These are phyloP conservation scores for Stemphylium vesicarium DNA, from an alignment of 2,329 filamentous ascomycete genomes.

Conservation along the genomic window DNA sequence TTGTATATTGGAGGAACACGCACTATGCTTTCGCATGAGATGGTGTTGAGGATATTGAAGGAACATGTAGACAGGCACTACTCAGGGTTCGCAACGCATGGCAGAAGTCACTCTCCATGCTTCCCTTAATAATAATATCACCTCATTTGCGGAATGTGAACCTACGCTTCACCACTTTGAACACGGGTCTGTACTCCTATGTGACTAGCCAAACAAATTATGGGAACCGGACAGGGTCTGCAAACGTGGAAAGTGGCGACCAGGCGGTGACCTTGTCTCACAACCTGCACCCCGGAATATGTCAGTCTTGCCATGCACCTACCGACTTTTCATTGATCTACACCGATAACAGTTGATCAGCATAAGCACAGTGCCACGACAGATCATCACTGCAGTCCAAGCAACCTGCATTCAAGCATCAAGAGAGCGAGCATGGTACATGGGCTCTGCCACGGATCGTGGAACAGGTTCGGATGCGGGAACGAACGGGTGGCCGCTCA, in stretches of 20 bases:
- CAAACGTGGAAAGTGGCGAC: slow-evolving; percentile 3
- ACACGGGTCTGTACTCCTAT: not conserved
- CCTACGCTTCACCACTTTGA: not conserved
- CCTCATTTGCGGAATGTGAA: slow-evolving; percentile 14
- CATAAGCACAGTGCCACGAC: slow-evolving; percentile 1
- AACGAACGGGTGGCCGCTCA: slow-evolving; percentile 12
- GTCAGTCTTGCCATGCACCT: not conserved
- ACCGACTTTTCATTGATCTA: slow-evolving; percentile 5
- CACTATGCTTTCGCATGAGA: slow-evolving; percentile 16
- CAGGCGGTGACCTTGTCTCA: slow-evolving; percentile 10
- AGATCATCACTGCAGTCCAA: not conserved
- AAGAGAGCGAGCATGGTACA: slow-evolving; percentile 20
- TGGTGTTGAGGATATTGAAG: slow-evolving; percentile 12
- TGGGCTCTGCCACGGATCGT: slow-evolving; percentile 24
- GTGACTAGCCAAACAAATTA: not conserved
- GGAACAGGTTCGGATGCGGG: slow-evolving; percentile 19
- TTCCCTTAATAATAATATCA: slow-evolving; percentile 41
- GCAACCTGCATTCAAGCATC: not conserved
- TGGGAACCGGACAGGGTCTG: slow-evolving; percentile 1
- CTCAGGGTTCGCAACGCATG: slow-evolving; percentile 19
- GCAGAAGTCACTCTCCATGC: slow-evolving; percentile 19
- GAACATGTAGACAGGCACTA: slow-evolving; percentile 12
- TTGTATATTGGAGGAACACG: slow-evolving; percentile 22
- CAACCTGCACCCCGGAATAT: slow-evolving; percentile 21
- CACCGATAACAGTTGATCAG: slow-evolving; percentile 4